These are phyloP conservation scores for Myriosclerotinia scirpicola DNA, from an alignment of 2,329 filamentous ascomycete species.

Conservation along the genomic window DNA sequence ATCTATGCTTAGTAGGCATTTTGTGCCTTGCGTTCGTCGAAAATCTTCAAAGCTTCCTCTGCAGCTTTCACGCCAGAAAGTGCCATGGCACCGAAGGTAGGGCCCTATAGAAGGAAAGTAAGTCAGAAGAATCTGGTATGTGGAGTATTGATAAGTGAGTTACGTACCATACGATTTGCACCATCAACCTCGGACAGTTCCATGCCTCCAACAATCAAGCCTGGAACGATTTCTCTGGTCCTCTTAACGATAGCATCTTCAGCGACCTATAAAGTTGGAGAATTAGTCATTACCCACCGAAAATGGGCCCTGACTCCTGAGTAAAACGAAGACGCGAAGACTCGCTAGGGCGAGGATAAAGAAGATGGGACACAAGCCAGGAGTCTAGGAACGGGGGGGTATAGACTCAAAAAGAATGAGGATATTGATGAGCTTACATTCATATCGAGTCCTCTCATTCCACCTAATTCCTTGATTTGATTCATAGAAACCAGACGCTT, in stretches of 20 bases:
- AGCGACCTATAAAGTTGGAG: slow-evolving; percentile 46
- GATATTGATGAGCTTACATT: slow-evolving; percentile 47
- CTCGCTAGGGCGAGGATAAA: too few species aligned
- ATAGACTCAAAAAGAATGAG: neutral
- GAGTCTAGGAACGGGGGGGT: neutral
- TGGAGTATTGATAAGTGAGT: neutral
- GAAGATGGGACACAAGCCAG: too few species aligned
- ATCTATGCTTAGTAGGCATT: slow-evolving; percentile 50
- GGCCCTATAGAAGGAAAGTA: slow-evolving; percentile 44
- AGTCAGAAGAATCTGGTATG: neutral
- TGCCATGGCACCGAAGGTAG: slow-evolving; percentile 87
- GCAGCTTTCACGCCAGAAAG: slow-evolving; percentile 87
- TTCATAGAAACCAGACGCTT: slow-evolving; percentile 91
- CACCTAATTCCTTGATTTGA: slow-evolving; percentile 77
- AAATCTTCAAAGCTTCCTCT: slow-evolving; percentile 77
- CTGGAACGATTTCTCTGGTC: slow-evolving; percentile 83
- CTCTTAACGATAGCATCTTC: slow-evolving; percentile 94
- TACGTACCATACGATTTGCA: slow-evolving; percentile 78
- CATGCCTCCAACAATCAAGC: slow-evolving; percentile 93
- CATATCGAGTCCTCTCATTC: slow-evolving; percentile 95
- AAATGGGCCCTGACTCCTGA: too few species aligned
- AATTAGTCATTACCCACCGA: neutral
- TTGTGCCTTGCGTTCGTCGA: slow-evolving; percentile 74
- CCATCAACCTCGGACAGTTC: slow-evolving; percentile 88
- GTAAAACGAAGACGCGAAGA: too few species aligned